Conservation (phyloP, 805 yeast species). For the Candida maesae region DNA sequence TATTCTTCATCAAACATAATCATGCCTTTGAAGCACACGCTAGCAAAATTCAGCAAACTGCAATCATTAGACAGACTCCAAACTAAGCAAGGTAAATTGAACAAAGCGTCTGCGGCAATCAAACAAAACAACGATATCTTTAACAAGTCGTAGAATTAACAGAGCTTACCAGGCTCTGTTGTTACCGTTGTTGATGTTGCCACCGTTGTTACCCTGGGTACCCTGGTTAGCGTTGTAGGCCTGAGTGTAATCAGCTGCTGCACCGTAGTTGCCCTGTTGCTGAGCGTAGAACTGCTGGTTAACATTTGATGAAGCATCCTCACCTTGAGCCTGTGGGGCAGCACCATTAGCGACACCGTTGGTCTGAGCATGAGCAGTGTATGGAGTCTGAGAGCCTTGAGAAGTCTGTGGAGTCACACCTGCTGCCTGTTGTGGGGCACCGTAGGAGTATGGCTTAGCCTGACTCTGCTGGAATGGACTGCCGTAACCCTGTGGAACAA, state of each 20-base stretch:
- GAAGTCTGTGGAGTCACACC: slow-evolving; percentile 11
- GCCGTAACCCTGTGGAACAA: slow-evolving; percentile 12
- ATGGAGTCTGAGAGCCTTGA: slow-evolving; percentile 3
- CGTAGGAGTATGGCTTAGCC: slow-evolving; percentile 1
- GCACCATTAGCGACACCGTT: slow-evolving; percentile 13
- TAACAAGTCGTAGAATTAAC: neutral
- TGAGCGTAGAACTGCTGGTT: slow-evolving; percentile 26
- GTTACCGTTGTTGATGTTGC: no score
- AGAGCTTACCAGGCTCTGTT: slow-evolving; percentile 11
- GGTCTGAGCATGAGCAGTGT: slow-evolving; percentile 11
- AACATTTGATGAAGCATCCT: slow-evolving; percentile 16
- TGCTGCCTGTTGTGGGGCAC: slow-evolving; percentile 8
- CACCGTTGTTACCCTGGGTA: no score
- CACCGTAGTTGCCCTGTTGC: slow-evolving; percentile 19
- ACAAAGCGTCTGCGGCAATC: neutral
- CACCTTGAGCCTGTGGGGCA: slow-evolving; percentile 12
- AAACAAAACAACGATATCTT: neutral
- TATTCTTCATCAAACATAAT: slow-evolving; percentile 1
- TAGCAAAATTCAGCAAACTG: neutral
- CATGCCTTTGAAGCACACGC: neutral
- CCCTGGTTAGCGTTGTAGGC: no score
- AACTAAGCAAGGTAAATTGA: neutral
- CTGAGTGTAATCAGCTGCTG: slow-evolving; percentile 17
- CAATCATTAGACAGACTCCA: no score
- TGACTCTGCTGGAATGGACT: neutral